A percentile compares a stretch with the other conserved stretches of the same genome.
Evolutionary conservation across 257 asterid genomes (phyloP).

Genomic region (Eucommia ulmoides): DNA sequence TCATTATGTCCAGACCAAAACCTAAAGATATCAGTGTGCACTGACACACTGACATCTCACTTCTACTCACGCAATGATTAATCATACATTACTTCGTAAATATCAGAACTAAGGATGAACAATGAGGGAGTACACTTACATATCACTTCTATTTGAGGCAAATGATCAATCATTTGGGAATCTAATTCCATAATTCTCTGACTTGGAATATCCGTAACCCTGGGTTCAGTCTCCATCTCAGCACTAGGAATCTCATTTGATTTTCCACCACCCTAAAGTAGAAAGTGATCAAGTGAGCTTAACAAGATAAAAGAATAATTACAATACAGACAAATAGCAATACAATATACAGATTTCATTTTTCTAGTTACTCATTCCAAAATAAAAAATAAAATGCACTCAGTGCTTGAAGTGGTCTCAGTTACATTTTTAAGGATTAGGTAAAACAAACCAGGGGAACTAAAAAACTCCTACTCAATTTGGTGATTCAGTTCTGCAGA

Average conservation of each 20-base stretch:
- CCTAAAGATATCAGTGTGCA: background rate
- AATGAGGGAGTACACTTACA: conserved; percentile 36
- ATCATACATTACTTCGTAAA: background rate
- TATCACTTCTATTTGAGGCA: conserved; percentile 49
- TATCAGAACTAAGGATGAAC: conserved; percentile 1
- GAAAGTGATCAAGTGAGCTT: background rate
- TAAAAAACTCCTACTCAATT: background rate
- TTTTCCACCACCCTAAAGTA: conserved; percentile 48
- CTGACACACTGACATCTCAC: too few species aligned
- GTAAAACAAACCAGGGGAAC: background rate
- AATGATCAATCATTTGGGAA: conserved; percentile 27
- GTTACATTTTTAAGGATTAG: background rate
- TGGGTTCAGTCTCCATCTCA: conserved; percentile 28
- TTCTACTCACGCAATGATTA: background rate
- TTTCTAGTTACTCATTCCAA: background rate
- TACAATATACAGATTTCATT: background rate
- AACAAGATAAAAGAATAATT: background rate
- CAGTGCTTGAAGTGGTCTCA: background rate
- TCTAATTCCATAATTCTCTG: conserved; percentile 28
- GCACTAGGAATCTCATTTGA: conserved; percentile 26
- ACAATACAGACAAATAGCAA: background rate
- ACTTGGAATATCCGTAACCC: conserved; percentile 26
- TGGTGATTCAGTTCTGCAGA: background rate
- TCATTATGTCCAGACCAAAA: background rate
- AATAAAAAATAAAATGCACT: background rate